Evolutionary conservation across 2,329 filamentous ascomycete species (phyloP).

Genomic region (Colletotrichum sp.): DNA sequence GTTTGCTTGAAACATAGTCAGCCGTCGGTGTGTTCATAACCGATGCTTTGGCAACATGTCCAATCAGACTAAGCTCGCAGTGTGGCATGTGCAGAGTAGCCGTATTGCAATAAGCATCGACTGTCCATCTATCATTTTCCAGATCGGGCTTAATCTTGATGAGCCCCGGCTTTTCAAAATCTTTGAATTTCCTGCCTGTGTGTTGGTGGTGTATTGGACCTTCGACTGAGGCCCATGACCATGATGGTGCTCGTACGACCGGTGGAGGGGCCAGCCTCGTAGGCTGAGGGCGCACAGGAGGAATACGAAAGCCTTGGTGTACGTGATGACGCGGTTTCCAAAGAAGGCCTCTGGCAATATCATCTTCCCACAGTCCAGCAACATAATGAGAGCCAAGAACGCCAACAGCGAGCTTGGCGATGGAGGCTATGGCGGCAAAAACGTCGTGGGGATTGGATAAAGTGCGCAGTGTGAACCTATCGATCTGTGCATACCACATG

Average conservation of each 20-base stretch:
- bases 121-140: background rate
- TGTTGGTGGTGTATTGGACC: background rate
- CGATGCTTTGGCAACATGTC: background rate
- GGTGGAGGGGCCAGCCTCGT: background rate
- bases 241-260: background rate
- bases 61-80: background rate
- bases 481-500: background rate
- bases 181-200: background rate
- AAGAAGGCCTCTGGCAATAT: background rate
- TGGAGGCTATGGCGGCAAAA: conserved; percentile 6
- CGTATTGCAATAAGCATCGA: background rate
- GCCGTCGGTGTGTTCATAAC: background rate
- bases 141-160: background rate
- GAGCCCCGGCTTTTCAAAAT: background rate
- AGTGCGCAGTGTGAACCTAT: background rate
- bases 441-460: conserved; percentile 7
- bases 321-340: conserved; percentile 5
- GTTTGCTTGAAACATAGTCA: background rate
- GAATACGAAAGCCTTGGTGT: background rate
- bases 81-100: background rate
- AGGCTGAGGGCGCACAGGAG: background rate
- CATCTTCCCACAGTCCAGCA: background rate
- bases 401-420: background rate
- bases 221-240: conserved; percentile 10
- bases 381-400: background rate